Percentiles rank a stretch among this genome's conserved stretches.
Conservation (phyloP, 495 filamentous ascomycete genomes). For the Jackrogersella multiformis region DNA sequence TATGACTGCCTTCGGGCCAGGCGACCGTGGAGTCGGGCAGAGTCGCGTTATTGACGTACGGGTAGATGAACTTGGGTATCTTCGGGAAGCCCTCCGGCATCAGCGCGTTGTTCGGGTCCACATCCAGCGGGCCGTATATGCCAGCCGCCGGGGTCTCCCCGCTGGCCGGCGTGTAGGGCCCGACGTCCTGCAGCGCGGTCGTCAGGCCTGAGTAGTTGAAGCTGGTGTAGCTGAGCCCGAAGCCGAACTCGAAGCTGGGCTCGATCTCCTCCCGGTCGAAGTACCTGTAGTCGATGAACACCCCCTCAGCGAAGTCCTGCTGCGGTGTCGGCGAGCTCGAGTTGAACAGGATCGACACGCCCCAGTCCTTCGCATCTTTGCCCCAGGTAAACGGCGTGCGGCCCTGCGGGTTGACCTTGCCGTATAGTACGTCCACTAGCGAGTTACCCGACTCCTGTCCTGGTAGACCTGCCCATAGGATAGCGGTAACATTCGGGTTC, state of each 20-base stretch:
- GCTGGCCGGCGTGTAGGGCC: slow-evolving; percentile 27
- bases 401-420: slow-evolving; percentile 60
- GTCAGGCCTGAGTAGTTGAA: slow-evolving; percentile 50
- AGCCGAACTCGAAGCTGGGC: slow-evolving; percentile 62
- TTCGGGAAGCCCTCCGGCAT: slow-evolving; percentile 50
- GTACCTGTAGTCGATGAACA: slow-evolving; percentile 63
- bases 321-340: slow-evolving; percentile 42
- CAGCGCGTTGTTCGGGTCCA: slow-evolving; percentile 43
- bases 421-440: slow-evolving; percentile 62
- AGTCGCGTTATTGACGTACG: slow-evolving; percentile 46
- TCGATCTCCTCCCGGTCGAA: slow-evolving; percentile 57
- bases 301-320: slow-evolving; percentile 58
- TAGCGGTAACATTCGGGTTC: slow-evolving; percentile 67
- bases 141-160: slow-evolving; percentile 45
- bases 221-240: slow-evolving; percentile 59
- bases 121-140: slow-evolving; percentile 46
- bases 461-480: slow-evolving; percentile 63
- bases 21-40: slow-evolving; percentile 49
- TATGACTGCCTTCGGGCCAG: slow-evolving; percentile 67
- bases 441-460: slow-evolving; percentile 66
- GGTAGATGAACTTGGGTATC: slow-evolving; percentile 53
- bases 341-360: slow-evolving; percentile 49
- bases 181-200: slow-evolving; percentile 20
- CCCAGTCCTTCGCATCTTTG: slow-evolving; percentile 60
- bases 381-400: slow-evolving; percentile 66